Percentiles rank a stretch among this genome's conserved stretches.
Evolutionary conservation across 2,329 filamentous ascomycete species (phyloP).

Genomic region (Chrysosporium queenslandicum): DNA sequence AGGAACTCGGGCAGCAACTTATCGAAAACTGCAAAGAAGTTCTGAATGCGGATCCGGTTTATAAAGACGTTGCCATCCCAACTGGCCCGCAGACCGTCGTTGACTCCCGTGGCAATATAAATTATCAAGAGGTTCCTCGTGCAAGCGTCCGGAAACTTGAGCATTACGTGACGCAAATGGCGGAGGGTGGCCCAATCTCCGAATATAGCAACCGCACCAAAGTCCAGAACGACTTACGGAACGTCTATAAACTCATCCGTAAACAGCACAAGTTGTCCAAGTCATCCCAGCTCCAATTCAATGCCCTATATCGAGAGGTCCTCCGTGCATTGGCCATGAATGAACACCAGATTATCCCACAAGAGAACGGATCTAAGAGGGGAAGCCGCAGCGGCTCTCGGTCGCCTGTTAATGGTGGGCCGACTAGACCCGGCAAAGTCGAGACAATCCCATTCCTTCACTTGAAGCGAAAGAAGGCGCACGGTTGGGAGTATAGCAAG

Average conservation of each 20-base stretch:
- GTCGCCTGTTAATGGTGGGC: conserved; percentile 10
- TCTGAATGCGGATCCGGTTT: conserved; percentile 69
- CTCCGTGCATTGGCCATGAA: conserved; percentile 95
- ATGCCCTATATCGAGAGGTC: conserved; percentile 86
- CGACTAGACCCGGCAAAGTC: conserved; percentile 57
- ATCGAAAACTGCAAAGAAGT: conserved; percentile 98
- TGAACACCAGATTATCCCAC: conserved; percentile 89
- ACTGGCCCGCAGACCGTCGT: conserved; percentile 90
- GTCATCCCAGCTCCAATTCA: conserved; percentile 91
- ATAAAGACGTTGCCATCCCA: conserved; percentile 89
- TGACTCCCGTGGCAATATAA: conserved; percentile 82
- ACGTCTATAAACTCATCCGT: conserved; percentile 96
- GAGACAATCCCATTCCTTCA: conserved; percentile 98
- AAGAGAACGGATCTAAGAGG: conserved; percentile 61
- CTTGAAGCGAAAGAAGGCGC: conserved; percentile 92
- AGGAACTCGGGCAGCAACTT: conserved; percentile 82
- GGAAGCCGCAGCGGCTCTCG: conserved; percentile 41
- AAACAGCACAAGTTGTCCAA: conserved; percentile 97
- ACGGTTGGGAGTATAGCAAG: conserved; percentile 99
- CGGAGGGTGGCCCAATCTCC: conserved; percentile 93
- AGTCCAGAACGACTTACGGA: conserved; percentile 88
- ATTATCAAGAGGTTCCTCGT: conserved; percentile 78
- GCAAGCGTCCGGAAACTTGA: conserved; percentile 91
- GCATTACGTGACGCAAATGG: conserved; percentile 98
- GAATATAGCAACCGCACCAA: conserved; percentile 98